phyloP scores from a whole-genome alignment of 2,329 filamentous ascomycete genomes.

The Cercospora beticola region DNA sequence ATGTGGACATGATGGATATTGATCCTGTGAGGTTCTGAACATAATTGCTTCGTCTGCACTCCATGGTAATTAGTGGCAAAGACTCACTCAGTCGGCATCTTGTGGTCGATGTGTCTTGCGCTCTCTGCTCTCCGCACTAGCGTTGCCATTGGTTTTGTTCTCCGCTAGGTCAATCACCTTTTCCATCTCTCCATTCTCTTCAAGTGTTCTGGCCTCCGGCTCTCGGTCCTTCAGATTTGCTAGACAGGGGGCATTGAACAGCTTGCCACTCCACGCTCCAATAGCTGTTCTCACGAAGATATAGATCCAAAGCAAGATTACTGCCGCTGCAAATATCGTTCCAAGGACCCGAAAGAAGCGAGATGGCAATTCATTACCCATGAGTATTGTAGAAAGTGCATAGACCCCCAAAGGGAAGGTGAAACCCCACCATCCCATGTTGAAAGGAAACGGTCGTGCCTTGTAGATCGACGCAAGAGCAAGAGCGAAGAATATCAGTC shows the following conservation, averaged over 20 bases:
- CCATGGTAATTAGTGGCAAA: background rate
- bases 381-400: conserved; percentile 48
- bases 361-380: conserved; percentile 54
- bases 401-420: conserved; percentile 61
- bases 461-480: conserved; percentile 45
- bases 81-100: background rate
- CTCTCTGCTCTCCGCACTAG: background rate
- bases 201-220: background rate
- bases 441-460: conserved; percentile 56
- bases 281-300: conserved; percentile 19
- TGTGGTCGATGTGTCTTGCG: background rate
- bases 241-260: conserved; percentile 25
- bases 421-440: conserved; percentile 63
- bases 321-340: conserved; percentile 53
- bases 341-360: conserved; percentile 57
- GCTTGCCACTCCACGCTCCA: conserved; percentile 21
- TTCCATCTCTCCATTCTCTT: conserved; percentile 18
- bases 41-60: too few relatives aligned
- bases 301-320: conserved; percentile 55
- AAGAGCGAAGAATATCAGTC: conserved; percentile 49
- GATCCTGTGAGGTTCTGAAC: too few relatives aligned
- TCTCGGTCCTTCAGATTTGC: conserved; percentile 21
- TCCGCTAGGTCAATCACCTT: conserved; percentile 10
- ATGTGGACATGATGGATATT: too few relatives aligned
- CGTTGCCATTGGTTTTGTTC: background rate